These are phyloP conservation scores for Rusavskia elegans DNA, from an alignment of 495 filamentous ascomycete species.

Conservation along the genomic window DNA sequence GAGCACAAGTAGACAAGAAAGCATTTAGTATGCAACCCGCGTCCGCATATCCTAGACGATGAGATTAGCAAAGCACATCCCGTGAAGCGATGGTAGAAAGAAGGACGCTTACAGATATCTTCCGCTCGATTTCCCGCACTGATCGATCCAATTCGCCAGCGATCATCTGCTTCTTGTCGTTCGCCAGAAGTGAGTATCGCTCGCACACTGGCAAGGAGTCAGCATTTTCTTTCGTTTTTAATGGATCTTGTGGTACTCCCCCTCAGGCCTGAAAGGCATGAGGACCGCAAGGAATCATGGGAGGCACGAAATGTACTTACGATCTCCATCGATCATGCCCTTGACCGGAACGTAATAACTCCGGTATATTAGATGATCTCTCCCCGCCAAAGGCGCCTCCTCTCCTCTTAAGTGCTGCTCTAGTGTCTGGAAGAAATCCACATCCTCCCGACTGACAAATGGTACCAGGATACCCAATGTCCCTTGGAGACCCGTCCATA, in stretches of 20 bases:
- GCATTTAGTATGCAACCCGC: constrained; percentile 57
- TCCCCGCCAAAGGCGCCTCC: constrained; percentile 71
- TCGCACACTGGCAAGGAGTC: constrained; percentile 48
- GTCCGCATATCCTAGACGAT: constrained; percentile 63
- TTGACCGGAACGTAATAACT: constrained; percentile 97
- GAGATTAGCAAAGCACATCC: constrained; percentile 12
- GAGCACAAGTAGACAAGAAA: background rate
- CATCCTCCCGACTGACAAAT: constrained; percentile 77
- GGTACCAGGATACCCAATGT: constrained; percentile 87
- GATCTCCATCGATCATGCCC: constrained; percentile 91
- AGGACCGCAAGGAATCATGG: background rate
- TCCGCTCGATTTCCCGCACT: constrained; percentile 82
- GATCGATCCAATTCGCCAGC: constrained; percentile 82
- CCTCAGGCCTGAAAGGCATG: background rate
- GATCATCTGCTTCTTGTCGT: constrained; percentile 86
- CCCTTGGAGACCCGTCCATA: constrained; percentile 91
- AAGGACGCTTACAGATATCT: constrained; percentile 59
- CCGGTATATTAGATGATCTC: constrained; percentile 89
- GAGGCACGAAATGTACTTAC: constrained; percentile 3
- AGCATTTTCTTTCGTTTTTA: background rate
- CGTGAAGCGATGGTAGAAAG: background rate
- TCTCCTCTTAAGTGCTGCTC: constrained; percentile 75
- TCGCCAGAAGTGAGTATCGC: constrained; percentile 63
- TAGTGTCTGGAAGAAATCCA: constrained; percentile 91
- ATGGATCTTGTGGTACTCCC: no score